These are phyloP conservation scores for Gynochthodes officinalis DNA, from an alignment of 257 asterid genomes.

Conservation along the genomic window DNA sequence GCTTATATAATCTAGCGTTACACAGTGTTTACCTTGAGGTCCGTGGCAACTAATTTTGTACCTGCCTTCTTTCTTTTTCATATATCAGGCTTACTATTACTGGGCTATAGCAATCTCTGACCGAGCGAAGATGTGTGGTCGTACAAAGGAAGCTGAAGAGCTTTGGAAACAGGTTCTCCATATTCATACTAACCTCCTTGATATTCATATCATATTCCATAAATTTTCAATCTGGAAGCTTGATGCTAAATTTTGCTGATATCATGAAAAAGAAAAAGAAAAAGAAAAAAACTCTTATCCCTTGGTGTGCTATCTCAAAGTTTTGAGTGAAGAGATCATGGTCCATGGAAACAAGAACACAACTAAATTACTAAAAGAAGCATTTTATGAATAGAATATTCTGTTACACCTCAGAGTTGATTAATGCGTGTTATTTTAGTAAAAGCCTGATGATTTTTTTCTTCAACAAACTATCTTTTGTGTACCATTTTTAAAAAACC, in stretches of 20 bases:
- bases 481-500: background rate
- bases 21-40: background rate
- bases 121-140: slow-evolving; percentile 98
- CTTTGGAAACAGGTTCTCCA: slow-evolving; percentile 81
- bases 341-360: background rate
- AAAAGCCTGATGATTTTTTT: background rate
- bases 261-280: no score
- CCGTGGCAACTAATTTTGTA: background rate
- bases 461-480: background rate
- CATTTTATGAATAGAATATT: background rate
- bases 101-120: slow-evolving; percentile 99
- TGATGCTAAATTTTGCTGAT: background rate
- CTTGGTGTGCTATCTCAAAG: background rate
- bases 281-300: background rate
- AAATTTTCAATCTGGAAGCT: background rate
- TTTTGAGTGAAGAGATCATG: background rate
- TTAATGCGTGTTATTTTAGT: background rate
- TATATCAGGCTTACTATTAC: slow-evolving; percentile 80
- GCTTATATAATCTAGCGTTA: background rate
- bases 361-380: background rate
- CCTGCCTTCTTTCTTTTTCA: slow-evolving; percentile 3
- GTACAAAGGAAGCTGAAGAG: slow-evolving; percentile 99
- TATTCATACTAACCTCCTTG: background rate
- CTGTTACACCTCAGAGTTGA: background rate
- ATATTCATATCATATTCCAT: background rate